Evolutionary conservation across 1,139 yeast species (phyloP), one percentile per base, ranked within the genome.

Genomic region (Magnusiomyces ingens): DNA sequence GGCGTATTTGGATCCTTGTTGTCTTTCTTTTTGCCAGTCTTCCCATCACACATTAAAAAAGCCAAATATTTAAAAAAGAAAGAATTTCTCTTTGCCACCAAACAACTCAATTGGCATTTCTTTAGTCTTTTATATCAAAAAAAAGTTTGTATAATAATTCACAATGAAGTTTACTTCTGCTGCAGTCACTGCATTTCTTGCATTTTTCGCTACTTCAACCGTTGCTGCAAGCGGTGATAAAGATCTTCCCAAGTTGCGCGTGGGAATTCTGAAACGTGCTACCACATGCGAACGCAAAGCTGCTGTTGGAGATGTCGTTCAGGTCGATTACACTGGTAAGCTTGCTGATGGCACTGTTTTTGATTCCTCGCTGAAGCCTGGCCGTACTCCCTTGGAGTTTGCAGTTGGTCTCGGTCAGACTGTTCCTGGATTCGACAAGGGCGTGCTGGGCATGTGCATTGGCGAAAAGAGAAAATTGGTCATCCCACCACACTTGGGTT

Each of bases 371-470:
- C 74, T 75, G 57, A 69, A 71, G 47, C 78, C 95, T 65, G 81
- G 80, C 36, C 66, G 71, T 38, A 45, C 52, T 15, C 96, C 96
- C 52, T 74, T 89, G 60, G 71, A 76, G 48, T 88, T 89, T 69
- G 73, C 71, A 38, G 71, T 89, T 54, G 96, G 96, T 49, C 71
- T 73, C 38, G 91, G 93, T 18, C 84, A 79, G 64, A 96, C 89
- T 48, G 88, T 89, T 64, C 68, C 76, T 60, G 96, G 96, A 58
- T 89, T 96, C 96, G 96, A 89, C 59, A 81, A 84, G 69, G 96
- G 96, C 45, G 74, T 88, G 44, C 60, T 74, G 29, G 80, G 83
- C 52, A 86, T 87, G 93, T 89, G 96, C 70, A 76, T 86, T 67
- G 96, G 96, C 50, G 96, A 89, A 69, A 78, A 82, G 72, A 80